A percentile compares a stretch with the other conserved stretches of the same genome.
These are phyloP conservation scores for Talaromyces proteolyticus DNA, from an alignment of 495 filamentous ascomycete genomes.

Conservation along the genomic window DNA sequence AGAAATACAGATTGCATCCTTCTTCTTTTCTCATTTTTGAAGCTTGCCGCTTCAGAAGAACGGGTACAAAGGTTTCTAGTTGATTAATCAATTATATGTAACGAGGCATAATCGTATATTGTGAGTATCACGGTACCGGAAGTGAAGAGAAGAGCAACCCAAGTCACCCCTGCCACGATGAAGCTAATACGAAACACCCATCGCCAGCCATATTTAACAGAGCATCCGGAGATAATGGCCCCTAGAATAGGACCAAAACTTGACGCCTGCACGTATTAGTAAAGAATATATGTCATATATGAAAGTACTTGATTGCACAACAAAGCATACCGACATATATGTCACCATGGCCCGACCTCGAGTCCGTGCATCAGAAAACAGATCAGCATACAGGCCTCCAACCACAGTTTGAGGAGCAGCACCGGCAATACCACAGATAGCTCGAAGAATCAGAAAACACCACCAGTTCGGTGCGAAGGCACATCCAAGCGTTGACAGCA, in stretches of 20 bases:
- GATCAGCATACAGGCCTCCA: slow-evolving; percentile 69
- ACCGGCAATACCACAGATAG: slow-evolving; percentile 58
- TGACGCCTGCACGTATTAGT: slow-evolving; percentile 41
- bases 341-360: slow-evolving; percentile 66
- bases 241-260: slow-evolving; percentile 62
- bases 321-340: slow-evolving; percentile 65
- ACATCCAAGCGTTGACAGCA: slow-evolving; percentile 61
- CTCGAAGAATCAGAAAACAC: slow-evolving; percentile 60
- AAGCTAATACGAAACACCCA: slow-evolving; percentile 61
- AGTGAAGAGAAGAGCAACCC: slow-evolving; percentile 37
- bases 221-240: slow-evolving; percentile 62
- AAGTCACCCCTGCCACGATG: slow-evolving; percentile 46
- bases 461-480: slow-evolving; percentile 65
- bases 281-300: not conserved
- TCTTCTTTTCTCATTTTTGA: slow-evolving; percentile 56
- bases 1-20: slow-evolving; percentile 33
- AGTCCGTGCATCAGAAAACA: slow-evolving; percentile 49
- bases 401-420: slow-evolving; percentile 65
- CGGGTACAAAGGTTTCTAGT: slow-evolving; percentile 67
- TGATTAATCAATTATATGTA: no score
- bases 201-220: slow-evolving; percentile 53
- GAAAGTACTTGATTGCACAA: no score
- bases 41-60: slow-evolving; percentile 58
- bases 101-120: no score
- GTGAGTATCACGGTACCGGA: slow-evolving; percentile 44